Evolutionary conservation across 2,329 filamentous ascomycete genomes (phyloP), one percentile per base, ranked within the genome.

Genomic region (Hirsutella thompsonii): DNA sequence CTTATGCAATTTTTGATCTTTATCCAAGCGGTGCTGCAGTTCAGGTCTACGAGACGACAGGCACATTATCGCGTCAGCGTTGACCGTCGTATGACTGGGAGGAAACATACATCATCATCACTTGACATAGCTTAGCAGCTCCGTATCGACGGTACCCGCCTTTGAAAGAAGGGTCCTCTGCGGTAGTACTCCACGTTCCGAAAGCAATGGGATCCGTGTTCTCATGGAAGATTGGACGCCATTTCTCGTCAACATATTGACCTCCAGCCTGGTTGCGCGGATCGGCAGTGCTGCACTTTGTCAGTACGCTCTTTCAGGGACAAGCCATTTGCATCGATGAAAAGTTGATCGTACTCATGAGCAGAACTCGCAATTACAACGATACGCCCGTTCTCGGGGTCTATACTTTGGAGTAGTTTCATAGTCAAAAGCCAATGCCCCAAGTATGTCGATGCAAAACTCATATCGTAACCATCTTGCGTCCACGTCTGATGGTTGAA

Each of bases 71-170:
- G 13, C 8, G 13, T 29, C n/a, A n/a, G n/a, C n/a, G n/a, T n/a
- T n/a, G n/a, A n/a, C n/a, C n/a, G n/a, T n/a, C n/a, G n/a, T n/a
- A n/a, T n/a, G n/a, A n/a, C n/a, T n/a, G n/a, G n/a, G n/a, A n/a
- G n/a, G n/a, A n/a, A n/a, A 13, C 38, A 10, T 20, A 35, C 38
- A 40, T 35, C 38, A 40, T 40, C 38, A 40, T 34, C 20, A 35
- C 26, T 18, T 9, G 20, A 32, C 14, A 40, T 13, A 40, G 32
- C 38, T 40, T 40, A 10, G 38, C n/a, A 9, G 28, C 38, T 29
- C 38, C 38, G 29, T 40, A 40, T 8, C 38, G 29, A 11, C 38
- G 29, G 20, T 20, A 34, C n/a, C 38, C 38, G 19, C 38, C 20
- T 10, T 21, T n/a, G 29, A 36, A 35, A 10, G 29, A 11, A 5